Conservation (phyloP, 768 basidiomycete genomes). For the Suillus subalutaceus region DNA sequence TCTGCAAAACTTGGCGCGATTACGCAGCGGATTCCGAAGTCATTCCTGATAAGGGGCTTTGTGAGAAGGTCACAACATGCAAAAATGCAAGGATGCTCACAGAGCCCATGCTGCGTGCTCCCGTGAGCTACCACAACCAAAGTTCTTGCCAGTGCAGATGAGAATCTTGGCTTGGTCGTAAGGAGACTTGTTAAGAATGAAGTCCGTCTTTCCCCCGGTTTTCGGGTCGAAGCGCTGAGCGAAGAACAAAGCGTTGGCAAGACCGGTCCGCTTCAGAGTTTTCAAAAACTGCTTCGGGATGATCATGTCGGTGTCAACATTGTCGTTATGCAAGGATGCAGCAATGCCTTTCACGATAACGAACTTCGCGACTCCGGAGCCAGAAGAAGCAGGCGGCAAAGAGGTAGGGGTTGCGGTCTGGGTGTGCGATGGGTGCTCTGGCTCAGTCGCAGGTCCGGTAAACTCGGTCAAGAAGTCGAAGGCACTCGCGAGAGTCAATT, state of each 20-base stretch:
- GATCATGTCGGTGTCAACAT: constrained; percentile 93
- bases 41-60: constrained; percentile 50
- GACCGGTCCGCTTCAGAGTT: constrained; percentile 86
- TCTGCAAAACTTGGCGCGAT: constrained; percentile 91
- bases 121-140: constrained; percentile 88
- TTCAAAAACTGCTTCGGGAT: constrained; percentile 95
- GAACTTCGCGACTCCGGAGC: constrained; percentile 63
- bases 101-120: constrained; percentile 91
- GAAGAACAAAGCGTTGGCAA: constrained; percentile 82
- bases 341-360: constrained; percentile 71
- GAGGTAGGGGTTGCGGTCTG: constrained; percentile 31
- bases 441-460: constrained; percentile 56
- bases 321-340: constrained; percentile 79
- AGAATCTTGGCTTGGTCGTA: constrained; percentile 78
- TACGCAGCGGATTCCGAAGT: constrained; percentile 88
- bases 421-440: constrained; percentile 39
- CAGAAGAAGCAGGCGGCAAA: constrained; percentile 45
- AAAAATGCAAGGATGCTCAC: constrained; percentile 45
- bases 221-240: constrained; percentile 77
- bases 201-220: constrained; percentile 81
- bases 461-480: constrained; percentile 80
- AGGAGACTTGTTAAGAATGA: constrained; percentile 80
- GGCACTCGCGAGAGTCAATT: constrained; percentile 71
- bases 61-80: constrained; percentile 7
- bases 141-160: constrained; percentile 85